Evolutionary conservation across 495 filamentous ascomycete genomes (phyloP), one percentile per base, ranked within the genome.

Genomic region (Cudoniella acicularis): DNA sequence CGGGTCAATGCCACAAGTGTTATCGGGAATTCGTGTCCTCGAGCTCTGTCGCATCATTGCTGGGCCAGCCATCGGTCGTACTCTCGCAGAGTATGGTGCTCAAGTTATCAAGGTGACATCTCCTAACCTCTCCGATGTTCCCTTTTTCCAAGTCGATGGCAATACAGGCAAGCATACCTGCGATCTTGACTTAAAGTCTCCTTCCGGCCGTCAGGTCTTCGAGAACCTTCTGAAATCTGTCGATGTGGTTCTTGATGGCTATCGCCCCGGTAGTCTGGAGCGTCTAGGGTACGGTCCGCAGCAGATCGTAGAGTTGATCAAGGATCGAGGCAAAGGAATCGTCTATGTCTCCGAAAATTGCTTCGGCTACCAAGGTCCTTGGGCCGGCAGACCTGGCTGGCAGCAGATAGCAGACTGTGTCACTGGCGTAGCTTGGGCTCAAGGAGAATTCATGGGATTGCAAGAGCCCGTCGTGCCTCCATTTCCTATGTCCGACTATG

Each of bases 401-500:
- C 81, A 85, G 67, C 81, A 85, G 60, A 83, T 83, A 46, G 78
- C 81, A 11, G 81, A 84, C 30, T 72, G 69, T 54, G 79, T 83
- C 1, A 83, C 77, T 18, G 86, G 87, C 16, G 75, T 90, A 6
- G 87, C 88, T 4, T 90, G 86, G 87, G 83, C 82, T 2, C 88
- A 91, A 69, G 88, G 87, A 10, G 57, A 79, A 85, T 68, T 65
- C 70, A 90, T 92, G 86, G 86, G 86, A 10, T 72, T 83, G 10
- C 65, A 79, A 10, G 83, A 84, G 60, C 88, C 88, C 2, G 81
- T 90, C n/a, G 82, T 91, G 0, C 89, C 88, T 49, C 87, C 87
- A 0, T 91, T 91, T 70, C 89, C 88, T 21, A 91, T 89, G 75
- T 89, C 84, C 40, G 89, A 91, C 72, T 91, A 93, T 69, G 85